A percentile compares a stretch with the other conserved stretches of the same genome.
These are phyloP conservation scores for Ziziphus jujuba DNA, from an alignment of 306 rosid species.

Conservation along the genomic window DNA sequence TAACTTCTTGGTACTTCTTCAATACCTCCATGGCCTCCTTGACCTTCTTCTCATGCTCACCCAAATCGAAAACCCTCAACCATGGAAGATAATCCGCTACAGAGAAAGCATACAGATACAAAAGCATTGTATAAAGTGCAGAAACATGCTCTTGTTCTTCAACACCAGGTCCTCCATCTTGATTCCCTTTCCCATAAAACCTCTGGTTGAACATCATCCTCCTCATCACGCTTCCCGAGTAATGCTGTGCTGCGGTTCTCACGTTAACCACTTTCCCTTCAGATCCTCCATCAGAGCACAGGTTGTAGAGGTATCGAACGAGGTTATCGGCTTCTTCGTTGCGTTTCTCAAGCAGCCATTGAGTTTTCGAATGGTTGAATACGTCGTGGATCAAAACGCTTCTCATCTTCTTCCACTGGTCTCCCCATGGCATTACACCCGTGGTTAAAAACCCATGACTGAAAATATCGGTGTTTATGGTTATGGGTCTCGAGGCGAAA, in stretches of 20 bases:
- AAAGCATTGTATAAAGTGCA: conserved; percentile 16
- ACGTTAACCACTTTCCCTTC: conserved; percentile 29
- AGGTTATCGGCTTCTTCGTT: conserved; percentile 39
- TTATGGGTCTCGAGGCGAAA: too few relatives aligned
- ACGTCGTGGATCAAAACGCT: too few relatives aligned
- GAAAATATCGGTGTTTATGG: too few relatives aligned
- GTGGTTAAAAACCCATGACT: too few relatives aligned
- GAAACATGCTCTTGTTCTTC: conserved; percentile 31
- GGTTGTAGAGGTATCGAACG: conserved; percentile 19
- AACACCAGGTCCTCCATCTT: conserved; percentile 36
- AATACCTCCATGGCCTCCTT: too few relatives aligned
- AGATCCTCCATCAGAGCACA: background rate
- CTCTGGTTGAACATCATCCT: conserved; percentile 24
- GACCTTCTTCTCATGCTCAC: too few relatives aligned
- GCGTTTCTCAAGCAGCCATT: conserved; percentile 30
- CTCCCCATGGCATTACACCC: too few relatives aligned
- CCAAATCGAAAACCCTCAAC: conserved; percentile 32
- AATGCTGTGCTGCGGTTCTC: conserved; percentile 25
- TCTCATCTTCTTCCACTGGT: too few relatives aligned
- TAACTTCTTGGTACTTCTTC: too few relatives aligned
- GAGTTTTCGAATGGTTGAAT: background rate
- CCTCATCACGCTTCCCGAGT: conserved; percentile 28
- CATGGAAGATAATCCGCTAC: conserved; percentile 35
- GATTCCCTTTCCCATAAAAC: conserved; percentile 35
- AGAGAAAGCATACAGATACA: conserved; percentile 17